These are phyloP conservation scores for Tolypocladium album DNA, from an alignment of 2,329 filamentous ascomycete species.

Conservation along the genomic window DNA sequence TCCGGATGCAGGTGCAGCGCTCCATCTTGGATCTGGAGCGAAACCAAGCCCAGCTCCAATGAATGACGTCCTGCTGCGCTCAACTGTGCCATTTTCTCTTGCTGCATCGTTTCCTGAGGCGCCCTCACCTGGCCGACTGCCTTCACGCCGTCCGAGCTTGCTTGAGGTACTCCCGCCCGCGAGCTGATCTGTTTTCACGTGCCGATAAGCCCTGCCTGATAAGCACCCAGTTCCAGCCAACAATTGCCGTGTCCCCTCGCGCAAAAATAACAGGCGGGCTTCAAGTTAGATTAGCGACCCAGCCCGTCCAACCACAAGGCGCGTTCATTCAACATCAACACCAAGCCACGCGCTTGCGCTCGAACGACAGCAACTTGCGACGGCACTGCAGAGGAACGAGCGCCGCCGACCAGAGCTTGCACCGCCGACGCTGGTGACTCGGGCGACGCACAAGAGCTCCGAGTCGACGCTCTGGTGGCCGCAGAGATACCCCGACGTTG, in stretches of 20 bases:
- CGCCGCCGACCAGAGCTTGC: neutral
- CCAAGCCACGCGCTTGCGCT: neutral
- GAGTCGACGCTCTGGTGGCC: no score
- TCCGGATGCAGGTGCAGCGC: neutral
- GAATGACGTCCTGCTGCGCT: neutral
- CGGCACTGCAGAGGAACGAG: neutral
- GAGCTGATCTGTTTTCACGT: neutral
- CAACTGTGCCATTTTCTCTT: neutral
- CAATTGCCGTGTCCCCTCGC: neutral
- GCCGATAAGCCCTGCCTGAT: conserved; percentile 1
- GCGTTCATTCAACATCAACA: neutral
- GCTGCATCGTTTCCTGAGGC: neutral
- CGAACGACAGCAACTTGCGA: neutral
- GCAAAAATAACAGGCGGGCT: neutral
- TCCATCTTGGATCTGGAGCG: neutral
- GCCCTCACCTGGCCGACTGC: neutral
- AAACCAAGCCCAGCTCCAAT: no score
- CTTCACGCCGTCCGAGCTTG: neutral
- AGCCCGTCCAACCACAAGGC: conserved; percentile 1
- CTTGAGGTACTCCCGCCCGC: no score
- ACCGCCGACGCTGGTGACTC: neutral
- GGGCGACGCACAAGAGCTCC: neutral
- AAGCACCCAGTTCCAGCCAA: neutral
- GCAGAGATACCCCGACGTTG: neutral
- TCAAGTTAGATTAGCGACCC: neutral